Base-by-base conservation (phyloP, 108 stramenopile genomes). In the Nitzschia putrida region DNA sequence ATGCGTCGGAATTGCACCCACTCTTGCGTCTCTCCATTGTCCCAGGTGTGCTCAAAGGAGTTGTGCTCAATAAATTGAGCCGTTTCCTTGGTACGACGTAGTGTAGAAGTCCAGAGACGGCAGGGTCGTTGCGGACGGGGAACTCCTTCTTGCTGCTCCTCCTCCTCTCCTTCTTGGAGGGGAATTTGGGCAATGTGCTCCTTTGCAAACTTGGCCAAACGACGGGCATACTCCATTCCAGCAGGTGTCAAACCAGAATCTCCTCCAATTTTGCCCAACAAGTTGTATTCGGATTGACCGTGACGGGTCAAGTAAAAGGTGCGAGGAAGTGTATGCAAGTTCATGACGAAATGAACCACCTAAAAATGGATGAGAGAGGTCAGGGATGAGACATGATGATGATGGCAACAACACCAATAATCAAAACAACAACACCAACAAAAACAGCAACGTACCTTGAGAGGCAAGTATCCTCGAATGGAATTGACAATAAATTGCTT, bases 271-370 rank as follows among this genome's bases (percentile, higher is more conserved):
- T 96, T 96, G 2, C 97, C 97, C 51, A 94, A 74, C 64, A 96
- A 73, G 68, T 99, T 99, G 88, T 97, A 99, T 71, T 96, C 88
- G 14, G 92, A 95, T 80, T 99, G 97, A 38, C 99, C 99, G 81
- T 99, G 99, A 20, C 99, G 90, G 7, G 95, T 96, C 69, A 99
- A 82, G 72, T 93, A 99, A 71, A 95, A 97, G 9, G 88, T 89
- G 24, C 94, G 83, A 45, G 91, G 84, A 10, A 89, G 75, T 3
- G 87, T 90, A 66, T 95, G 96, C 59, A 97, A 72, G 54, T 95
- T 95, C 94, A 95, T 97, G 57, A 97, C 85, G 76, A 95, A 97
- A 50, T 95, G 93, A 21, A 93, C 92, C 29, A 97, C 81, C 83
- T 85, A 24, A 22, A 58, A 47, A 18, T 7, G 40, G 53, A 25